Base-by-base conservation (phyloP, 2,329 filamentous ascomycete species). In the Orbilia blumenaviensis region DNA sequence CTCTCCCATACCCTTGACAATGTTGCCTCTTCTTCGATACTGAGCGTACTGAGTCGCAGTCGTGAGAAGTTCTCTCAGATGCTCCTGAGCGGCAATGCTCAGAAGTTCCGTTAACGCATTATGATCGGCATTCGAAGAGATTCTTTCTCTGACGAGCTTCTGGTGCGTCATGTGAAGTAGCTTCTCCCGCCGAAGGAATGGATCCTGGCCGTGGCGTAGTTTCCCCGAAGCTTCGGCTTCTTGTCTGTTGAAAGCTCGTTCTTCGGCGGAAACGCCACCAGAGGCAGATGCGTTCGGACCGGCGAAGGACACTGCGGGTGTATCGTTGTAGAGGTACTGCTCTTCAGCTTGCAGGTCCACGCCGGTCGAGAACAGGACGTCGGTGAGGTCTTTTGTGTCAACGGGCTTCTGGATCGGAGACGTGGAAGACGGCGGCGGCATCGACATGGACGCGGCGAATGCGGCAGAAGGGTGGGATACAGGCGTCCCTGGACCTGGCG, bases 331-430 rank as follows among this genome's bases (percentile, higher is more conserved):
- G 7, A 80, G 78, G 56, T 78, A 78, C 32, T 79, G 79, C 64
- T 80, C 79, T 60, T 80, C 79, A 52, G 79, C 79, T 23, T 80
- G 79, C 6, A 80, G 66, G 50, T 80, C 79, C 34, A 80, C 80
- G 9, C 79, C 79, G 8, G 79, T 79, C 18, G 79, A 80, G 38
- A 79, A 79, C 8, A 80, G 71, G n/a, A 79, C 80, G 38, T 80
- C 80, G 32, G 79, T 78, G 12, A 80, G 78, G 44, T 80, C 80
- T 8, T 78, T 80, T 5, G 80, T 80, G 36, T 80, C 80, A 41
- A 79, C 80, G 23, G 79, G 77, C 46, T 80, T 80, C 16, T 79
- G 78, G 61, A 79, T 69, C 14, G 66, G 71, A 4, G 66, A 68
- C 14, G 73, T 77, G 6, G 73, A 77, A 6, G 73, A 69, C 3